Base-by-base conservation (phyloP, 495 filamentous ascomycete genomes). In the Aspergillus saccharolyticus region DNA sequence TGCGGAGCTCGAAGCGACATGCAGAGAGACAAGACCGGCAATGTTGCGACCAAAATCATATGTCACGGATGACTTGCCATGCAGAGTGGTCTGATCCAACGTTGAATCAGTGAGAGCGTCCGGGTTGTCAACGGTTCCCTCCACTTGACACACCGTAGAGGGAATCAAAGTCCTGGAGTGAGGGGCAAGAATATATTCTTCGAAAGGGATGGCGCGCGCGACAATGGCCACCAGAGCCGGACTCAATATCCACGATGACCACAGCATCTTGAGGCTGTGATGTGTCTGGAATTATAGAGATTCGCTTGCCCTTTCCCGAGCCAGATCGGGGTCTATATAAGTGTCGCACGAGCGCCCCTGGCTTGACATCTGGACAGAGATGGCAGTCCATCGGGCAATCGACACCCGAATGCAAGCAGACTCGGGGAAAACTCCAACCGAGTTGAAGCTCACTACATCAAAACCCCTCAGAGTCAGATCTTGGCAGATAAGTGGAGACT, bases 1-100 rank as follows among this genome's bases (percentile, higher is more conserved):
- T 8, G 66, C 60, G 2, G 70, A 64, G 7, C 63, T 42, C 6
- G 56, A 48, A 16, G 54, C 63, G 20, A 80, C 63, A 33, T 61
- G 60, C 9, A 79, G 58, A 2, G 70, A 67, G 10, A 75, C 72
- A 4, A 73, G 54, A 7, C 78, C 77, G 6, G 66, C 77, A 8
- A 79, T 69, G 55, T 77, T 77, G 49, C 70, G 73, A 2, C 72
- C 74, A 62, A 78, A 79, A 48, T 80, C 77, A 24, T 71, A 74
- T 0, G 76, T 76, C 4, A 76, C 69, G 2, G 70, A 73, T 3
- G 75, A 75, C n/a, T 55, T 55, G 12, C 54, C 67, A 17, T 64
- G 21, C 30, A 80, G 71, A 43, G 58, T 53, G 16, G 69, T 61
- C 33, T 56, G 68, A 28, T 65, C 73, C 33, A 57, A 30, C 2